Percentiles rank a stretch among this genome's conserved stretches.
Evolutionary conservation across 2,329 filamentous ascomycete species (phyloP).

Genomic region (Fusarium annulatum): DNA sequence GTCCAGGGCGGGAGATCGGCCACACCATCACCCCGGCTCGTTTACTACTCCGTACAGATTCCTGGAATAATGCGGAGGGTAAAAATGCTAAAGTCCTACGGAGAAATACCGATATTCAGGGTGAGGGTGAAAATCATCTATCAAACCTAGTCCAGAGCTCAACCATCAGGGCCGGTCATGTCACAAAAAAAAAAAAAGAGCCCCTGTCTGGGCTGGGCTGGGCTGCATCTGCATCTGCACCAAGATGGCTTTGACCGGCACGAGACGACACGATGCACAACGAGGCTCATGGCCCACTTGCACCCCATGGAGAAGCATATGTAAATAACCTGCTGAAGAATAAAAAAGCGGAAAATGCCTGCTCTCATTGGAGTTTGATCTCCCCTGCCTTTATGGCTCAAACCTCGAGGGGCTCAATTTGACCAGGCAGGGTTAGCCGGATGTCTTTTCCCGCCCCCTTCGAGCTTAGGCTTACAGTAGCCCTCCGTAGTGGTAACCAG

Average conservation of each 20-base stretch:
- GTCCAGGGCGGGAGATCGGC: constrained; percentile 28
- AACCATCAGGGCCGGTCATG: constrained; percentile 36
- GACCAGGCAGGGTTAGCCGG: constrained; percentile 24
- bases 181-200: not conserved
- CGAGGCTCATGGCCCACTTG: constrained; percentile 27
- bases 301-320: constrained; percentile 34
- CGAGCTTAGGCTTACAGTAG: constrained; percentile 2
- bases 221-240: not conserved
- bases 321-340: constrained; percentile 3
- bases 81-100: constrained; percentile 2
- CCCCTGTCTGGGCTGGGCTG: constrained; percentile 11
- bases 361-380: not conserved
- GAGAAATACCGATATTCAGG: not conserved
- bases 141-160: constrained; percentile 25
- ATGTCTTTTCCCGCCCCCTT: constrained; percentile 42
- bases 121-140: constrained; percentile 4
- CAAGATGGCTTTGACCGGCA: constrained; percentile 36
- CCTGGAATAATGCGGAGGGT: constrained; percentile 8
- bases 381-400: constrained; percentile 4
- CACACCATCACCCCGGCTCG: constrained; percentile 8
- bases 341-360: not conserved
- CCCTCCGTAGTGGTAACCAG: constrained; percentile 12
- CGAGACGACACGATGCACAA: constrained; percentile 22
- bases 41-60: not conserved
- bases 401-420: constrained; percentile 8